Percentiles rank a stretch among this genome's conserved stretches.
phyloP scores from a whole-genome alignment of 2,329 filamentous ascomycete species.

The Phialophora chinensis region DNA sequence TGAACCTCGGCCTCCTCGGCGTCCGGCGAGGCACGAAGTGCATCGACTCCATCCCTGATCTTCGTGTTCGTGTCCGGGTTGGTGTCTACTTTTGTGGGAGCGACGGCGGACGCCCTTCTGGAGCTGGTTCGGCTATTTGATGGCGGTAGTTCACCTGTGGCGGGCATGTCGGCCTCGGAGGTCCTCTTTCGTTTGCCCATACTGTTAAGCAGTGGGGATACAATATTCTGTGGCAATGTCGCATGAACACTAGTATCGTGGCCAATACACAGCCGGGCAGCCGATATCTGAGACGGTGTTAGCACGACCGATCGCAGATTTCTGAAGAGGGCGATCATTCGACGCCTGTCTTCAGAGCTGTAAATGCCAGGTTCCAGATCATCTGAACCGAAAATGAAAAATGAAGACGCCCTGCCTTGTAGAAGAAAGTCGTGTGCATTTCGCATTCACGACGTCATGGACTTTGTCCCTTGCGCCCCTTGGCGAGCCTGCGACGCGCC shows the following conservation, averaged over 20 bases:
- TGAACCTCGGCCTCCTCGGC: constrained; percentile 29
- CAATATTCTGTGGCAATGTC: constrained; percentile 11
- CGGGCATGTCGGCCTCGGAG: constrained; percentile 6
- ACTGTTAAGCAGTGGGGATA: neutral
- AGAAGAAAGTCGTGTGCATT: neutral
- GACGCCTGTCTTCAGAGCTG: neutral
- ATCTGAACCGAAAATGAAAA: neutral
- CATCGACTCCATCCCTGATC: constrained; percentile 40
- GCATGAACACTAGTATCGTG: neutral
- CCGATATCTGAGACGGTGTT: neutral
- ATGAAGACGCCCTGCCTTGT: neutral
- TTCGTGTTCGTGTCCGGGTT: constrained; percentile 42
- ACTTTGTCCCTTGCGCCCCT: neutral
- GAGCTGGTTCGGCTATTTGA: constrained; percentile 38
- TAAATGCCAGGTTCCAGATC: neutral
- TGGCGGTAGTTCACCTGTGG: neutral
- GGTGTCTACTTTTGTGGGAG: constrained; percentile 36
- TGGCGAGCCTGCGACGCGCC: constrained; percentile 2
- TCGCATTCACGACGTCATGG: constrained; percentile 9
- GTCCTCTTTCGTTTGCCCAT: constrained; percentile 40
- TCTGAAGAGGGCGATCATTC: neutral
- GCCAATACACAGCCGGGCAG: neutral
- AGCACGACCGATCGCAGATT: neutral
- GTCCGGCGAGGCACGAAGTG: constrained; percentile 43
- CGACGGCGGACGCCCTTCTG: constrained; percentile 32